phyloP scores from a whole-genome alignment of 2,329 filamentous ascomycete genomes.

The Dryadomyces quercivorus region DNA sequence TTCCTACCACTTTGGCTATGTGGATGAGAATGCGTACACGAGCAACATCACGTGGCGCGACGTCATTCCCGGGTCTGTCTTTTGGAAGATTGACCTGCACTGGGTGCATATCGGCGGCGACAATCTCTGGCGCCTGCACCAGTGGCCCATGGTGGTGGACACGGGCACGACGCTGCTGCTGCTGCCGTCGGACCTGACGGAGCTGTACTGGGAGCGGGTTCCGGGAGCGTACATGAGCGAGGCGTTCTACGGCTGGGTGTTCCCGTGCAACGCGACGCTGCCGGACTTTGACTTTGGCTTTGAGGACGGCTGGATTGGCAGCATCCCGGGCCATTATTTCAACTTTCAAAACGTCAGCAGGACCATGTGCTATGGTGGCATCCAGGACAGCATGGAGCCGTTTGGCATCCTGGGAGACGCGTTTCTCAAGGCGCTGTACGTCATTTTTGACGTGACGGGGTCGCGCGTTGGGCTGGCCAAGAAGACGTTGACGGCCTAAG shows the following conservation, averaged over 20 bases:
- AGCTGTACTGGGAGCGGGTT: constrained; percentile 47
- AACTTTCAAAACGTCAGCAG: constrained; percentile 34
- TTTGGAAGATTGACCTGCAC: constrained; percentile 26
- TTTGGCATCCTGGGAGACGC: constrained; percentile 65
- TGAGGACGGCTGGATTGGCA: constrained; percentile 29
- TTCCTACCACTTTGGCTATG: constrained; percentile 37
- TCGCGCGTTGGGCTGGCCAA: constrained; percentile 33
- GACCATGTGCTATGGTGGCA: constrained; percentile 59
- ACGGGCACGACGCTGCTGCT: constrained; percentile 59
- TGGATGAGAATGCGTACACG: constrained; percentile 27
- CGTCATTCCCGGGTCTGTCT: constrained; percentile 39
- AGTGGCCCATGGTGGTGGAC: constrained; percentile 47
- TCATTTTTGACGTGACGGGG: constrained; percentile 51
- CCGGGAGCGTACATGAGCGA: constrained; percentile 36
- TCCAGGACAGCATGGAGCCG: constrained; percentile 43
- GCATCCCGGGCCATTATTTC: constrained; percentile 37
- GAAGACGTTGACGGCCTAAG: constrained; percentile 22
- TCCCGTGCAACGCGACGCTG: constrained; percentile 35
- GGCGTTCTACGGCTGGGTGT: constrained; percentile 35
- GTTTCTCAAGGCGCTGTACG: constrained; percentile 67
- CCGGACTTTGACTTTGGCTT: constrained; percentile 41
- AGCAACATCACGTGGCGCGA: constrained; percentile 29
- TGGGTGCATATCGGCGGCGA: constrained; percentile 22
- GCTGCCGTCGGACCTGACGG: constrained; percentile 40
- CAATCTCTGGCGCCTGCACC: constrained; percentile 23